These are phyloP conservation scores for Trichophaea hybrida DNA, from an alignment of 2,329 filamentous ascomycete genomes.

Conservation along the genomic window DNA sequence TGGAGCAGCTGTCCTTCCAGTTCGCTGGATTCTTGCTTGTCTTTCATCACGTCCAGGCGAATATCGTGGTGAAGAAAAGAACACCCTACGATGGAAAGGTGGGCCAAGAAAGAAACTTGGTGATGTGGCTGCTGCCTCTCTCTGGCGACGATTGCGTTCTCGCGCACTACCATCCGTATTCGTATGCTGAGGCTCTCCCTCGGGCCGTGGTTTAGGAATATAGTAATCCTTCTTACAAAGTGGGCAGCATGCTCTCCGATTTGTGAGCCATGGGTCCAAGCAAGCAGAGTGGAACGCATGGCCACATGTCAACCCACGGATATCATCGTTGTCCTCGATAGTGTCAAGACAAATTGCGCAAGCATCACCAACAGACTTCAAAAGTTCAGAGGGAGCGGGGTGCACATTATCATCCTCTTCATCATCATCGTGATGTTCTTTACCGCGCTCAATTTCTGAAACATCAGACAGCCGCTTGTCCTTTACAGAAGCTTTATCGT, in stretches of 20 bases:
- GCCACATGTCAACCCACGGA: conserved; percentile 87
- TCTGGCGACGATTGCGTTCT: conserved; percentile 11
- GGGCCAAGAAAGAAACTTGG: conserved; percentile 8
- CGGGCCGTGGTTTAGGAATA: conserved; percentile 71
- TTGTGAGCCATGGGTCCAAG: conserved; percentile 92
- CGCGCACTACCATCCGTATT: conserved; percentile 15
- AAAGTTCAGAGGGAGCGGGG: conserved; percentile 64
- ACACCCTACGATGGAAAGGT: conserved; percentile 12
- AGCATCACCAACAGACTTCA: conserved; percentile 72
- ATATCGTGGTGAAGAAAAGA: conserved; percentile 10
- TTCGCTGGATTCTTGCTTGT: neutral
- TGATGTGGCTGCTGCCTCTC: conserved; percentile 11
- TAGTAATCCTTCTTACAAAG: conserved; percentile 98
- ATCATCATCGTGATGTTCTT: conserved; percentile 35
- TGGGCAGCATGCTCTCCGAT: conserved; percentile 84
- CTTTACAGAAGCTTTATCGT: neutral
- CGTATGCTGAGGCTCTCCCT: conserved; percentile 33
- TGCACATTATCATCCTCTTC: conserved; percentile 64
- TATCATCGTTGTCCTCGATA: conserved; percentile 87
- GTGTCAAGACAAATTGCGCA: conserved; percentile 94
- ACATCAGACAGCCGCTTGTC: conserved; percentile 20
- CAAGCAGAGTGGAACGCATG: conserved; percentile 95
- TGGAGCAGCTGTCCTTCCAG: neutral
- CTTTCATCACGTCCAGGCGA: neutral
- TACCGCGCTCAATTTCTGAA: conserved; percentile 11